These are phyloP conservation scores for Yamadazyma kitorensis DNA, from an alignment of 805 yeast genomes.

Conservation along the genomic window DNA sequence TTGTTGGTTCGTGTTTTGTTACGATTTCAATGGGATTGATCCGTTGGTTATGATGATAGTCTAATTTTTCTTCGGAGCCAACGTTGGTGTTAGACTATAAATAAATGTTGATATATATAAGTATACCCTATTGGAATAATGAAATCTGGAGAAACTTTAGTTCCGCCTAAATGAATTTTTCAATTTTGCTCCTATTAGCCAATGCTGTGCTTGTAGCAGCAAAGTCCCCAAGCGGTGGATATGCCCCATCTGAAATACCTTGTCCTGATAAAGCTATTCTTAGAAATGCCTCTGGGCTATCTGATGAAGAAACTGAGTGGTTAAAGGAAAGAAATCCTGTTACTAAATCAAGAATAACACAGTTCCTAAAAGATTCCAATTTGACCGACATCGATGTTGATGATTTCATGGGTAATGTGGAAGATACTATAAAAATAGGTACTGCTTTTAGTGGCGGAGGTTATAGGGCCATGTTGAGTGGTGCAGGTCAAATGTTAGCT, in stretches of 20 bases:
- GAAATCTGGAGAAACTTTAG: too few relatives aligned
- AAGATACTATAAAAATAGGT: constrained; percentile 31
- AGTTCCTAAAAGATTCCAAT: constrained; percentile 45
- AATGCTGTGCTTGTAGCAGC: too few relatives aligned
- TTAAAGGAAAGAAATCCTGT: constrained; percentile 43
- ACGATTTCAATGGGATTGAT: too few relatives aligned
- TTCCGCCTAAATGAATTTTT: too few relatives aligned
- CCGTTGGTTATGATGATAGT: too few relatives aligned
- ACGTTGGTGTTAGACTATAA: too few relatives aligned
- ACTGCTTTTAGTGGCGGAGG: constrained; percentile 60
- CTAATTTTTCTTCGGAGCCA: too few relatives aligned
- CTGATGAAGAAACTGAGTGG: constrained; percentile 53
- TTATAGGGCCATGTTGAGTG: constrained; percentile 80
- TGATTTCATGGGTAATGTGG: constrained; percentile 26
- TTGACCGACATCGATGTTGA: constrained; percentile 48
- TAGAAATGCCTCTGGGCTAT: constrained; percentile 49
- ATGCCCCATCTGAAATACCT: constrained; percentile 55
- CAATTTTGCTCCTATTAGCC: too few relatives aligned
- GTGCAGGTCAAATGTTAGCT: constrained; percentile 84
- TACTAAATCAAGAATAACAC: constrained; percentile 43
- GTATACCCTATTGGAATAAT: too few relatives aligned
- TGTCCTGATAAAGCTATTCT: constrained; percentile 46
- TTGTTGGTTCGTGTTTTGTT: too few relatives aligned
- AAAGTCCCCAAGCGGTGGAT: constrained; percentile 32
- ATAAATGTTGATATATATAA: too few relatives aligned